These are phyloP conservation scores for Backusella macrospora DNA, from an alignment of 192 early-diverging fungal species.

Conservation along the genomic window DNA sequence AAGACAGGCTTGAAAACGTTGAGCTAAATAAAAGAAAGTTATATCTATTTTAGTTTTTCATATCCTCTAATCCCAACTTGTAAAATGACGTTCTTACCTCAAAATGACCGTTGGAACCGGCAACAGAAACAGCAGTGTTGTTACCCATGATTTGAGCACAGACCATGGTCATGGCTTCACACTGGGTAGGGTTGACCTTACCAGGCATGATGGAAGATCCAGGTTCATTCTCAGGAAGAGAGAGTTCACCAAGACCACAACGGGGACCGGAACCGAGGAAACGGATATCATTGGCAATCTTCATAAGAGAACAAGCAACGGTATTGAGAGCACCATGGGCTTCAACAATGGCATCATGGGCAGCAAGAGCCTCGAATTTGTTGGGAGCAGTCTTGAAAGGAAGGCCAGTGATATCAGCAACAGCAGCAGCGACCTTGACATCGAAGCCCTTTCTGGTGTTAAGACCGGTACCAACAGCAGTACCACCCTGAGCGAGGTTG, in stretches of 20 bases:
- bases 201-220: constrained; percentile 99
- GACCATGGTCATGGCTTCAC: constrained; percentile 99
- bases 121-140: constrained; percentile 89
- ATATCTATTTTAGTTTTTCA: neutral
- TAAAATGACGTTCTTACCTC: too few species aligned
- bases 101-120: constrained; percentile 97
- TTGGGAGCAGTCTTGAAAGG: constrained; percentile 96
- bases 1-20: constrained; percentile 99
- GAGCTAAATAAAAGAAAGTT: constrained; percentile 52
- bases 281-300: constrained; percentile 99
- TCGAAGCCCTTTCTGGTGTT: constrained; percentile 96
- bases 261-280: constrained; percentile 95
- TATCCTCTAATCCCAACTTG: too few species aligned
- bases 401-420: constrained; percentile 85
- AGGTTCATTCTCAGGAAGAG: constrained; percentile 98
- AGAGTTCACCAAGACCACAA: constrained; percentile 96
- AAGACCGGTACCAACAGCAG: constrained; percentile 96
- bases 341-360: constrained; percentile 98
- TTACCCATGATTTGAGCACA: constrained; percentile 99
- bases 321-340: constrained; percentile 94
- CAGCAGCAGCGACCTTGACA: constrained; percentile 85
- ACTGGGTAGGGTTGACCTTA: constrained; percentile 99
- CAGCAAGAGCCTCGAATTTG: constrained; percentile 99
- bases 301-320: constrained; percentile 93
- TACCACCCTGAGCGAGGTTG: constrained; percentile 96